A percentile compares a stretch with the other conserved stretches of the same genome.
These are phyloP conservation scores for Pleurozium schreberi DNA, from an alignment of 225 moss, liverwort and hornwort genomes.

Conservation along the genomic window DNA sequence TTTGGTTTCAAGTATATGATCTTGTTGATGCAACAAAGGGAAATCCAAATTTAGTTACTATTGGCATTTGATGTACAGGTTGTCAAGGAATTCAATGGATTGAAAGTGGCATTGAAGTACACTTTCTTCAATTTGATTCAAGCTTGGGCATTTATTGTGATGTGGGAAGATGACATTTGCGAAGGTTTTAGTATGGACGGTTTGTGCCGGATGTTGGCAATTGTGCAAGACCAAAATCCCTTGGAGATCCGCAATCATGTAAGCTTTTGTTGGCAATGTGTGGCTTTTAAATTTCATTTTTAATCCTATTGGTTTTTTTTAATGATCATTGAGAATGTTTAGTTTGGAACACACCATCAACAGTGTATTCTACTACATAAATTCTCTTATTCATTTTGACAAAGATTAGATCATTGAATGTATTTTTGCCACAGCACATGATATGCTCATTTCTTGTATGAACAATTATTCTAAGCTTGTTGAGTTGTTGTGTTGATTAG, in stretches of 20 bases:
- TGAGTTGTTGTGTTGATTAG: background rate
- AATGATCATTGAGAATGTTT: background rate
- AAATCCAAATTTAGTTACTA: background rate
- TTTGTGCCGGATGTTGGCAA: background rate
- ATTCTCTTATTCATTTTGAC: no score
- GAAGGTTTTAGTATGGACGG: fast-evolving
- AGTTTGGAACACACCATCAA: no score
- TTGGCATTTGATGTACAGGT: background rate
- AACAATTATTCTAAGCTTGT: no score
- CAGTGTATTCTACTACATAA: fast-evolving
- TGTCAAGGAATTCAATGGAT: fast-evolving
- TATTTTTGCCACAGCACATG: fast-evolving
- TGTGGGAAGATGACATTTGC: no score
- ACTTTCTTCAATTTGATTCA: background rate
- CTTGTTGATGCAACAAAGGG: fast-evolving
- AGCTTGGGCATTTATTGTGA: fast-evolving
- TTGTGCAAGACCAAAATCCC: background rate
- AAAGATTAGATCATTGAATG: no score
- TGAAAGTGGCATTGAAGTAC: background rate
- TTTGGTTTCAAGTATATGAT: no score
- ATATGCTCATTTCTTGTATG: fast-evolving
- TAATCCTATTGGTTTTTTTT: fast-evolving
- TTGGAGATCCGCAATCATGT: background rate
- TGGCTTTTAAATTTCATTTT: no score
- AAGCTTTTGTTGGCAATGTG: background rate